phyloP scores from a whole-genome alignment of 306 rosid species.

The Cucurbita ficifolia region DNA sequence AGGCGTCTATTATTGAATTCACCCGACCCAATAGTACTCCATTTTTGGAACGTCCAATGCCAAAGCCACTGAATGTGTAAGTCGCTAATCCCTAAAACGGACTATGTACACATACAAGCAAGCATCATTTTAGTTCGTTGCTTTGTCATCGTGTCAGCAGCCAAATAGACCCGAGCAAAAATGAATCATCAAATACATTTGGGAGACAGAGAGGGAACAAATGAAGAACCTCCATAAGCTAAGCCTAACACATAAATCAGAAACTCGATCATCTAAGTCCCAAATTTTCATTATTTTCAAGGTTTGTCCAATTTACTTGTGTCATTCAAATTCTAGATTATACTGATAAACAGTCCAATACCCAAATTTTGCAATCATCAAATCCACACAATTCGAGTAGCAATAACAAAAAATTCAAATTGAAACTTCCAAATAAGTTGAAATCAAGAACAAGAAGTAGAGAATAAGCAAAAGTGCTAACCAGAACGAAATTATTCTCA shows the following conservation, averaged over 20 bases:
- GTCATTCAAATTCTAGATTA: neutral
- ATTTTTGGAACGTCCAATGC: too few relatives aligned
- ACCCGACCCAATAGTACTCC: too few relatives aligned
- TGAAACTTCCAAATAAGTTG: neutral
- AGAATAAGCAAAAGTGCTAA: slow-evolving; percentile 8
- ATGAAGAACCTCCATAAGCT: neutral
- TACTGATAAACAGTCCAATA: neutral
- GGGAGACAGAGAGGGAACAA: neutral
- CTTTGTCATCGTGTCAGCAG: neutral
- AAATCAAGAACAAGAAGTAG: neutral
- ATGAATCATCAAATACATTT: neutral
- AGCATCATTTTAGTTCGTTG: neutral
- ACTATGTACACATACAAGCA: neutral
- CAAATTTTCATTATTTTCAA: neutral
- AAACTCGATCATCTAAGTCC: neutral
- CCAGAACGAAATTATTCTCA: slow-evolving; percentile 85
- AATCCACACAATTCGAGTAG: neutral
- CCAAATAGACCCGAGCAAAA: neutral
- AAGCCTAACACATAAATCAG: neutral
- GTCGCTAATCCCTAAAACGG: too few relatives aligned
- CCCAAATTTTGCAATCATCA: neutral
- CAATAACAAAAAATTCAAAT: neutral
- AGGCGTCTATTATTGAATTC: too few relatives aligned
- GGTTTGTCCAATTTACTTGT: neutral
- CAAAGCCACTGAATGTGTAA: too few relatives aligned